Evolutionary conservation across 169 alveolate species (phyloP).

Genomic region (Besnoitia besnoiti): DNA sequence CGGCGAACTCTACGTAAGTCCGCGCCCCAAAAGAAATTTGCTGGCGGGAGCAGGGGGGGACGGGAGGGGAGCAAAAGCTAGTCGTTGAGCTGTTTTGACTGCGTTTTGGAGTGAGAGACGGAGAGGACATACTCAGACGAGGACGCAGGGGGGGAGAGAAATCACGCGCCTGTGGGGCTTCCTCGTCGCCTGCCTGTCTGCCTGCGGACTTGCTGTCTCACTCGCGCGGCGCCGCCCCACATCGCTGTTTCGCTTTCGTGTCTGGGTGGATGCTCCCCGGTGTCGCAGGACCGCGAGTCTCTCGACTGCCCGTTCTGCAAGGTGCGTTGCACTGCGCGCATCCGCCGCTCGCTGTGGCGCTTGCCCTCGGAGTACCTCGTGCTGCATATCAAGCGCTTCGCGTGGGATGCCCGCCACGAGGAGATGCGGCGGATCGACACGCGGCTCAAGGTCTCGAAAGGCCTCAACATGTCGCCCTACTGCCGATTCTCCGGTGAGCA

Average conservation of each 20-base stretch:
- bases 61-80: not conserved
- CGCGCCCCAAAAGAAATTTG: not conserved
- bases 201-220: no score
- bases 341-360: conserved; percentile 40
- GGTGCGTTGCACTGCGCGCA: not conserved
- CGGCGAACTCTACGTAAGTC: not conserved
- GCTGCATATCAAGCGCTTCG: conserved; percentile 51
- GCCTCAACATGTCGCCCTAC: conserved; percentile 37
- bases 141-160: not conserved
- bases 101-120: not conserved
- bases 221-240: no score
- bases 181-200: no score
- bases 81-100: no score
- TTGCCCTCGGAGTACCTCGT: conserved; percentile 54
- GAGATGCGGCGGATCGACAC: conserved; percentile 1
- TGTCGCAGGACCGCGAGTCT: conserved; percentile 6
- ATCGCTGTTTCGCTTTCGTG: no score
- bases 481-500: conserved; percentile 53
- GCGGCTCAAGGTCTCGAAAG: conserved; percentile 6
- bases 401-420: conserved; percentile 25
- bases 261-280: no score
- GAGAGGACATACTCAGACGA: not conserved
- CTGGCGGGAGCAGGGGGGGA: not conserved
- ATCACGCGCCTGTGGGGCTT: not conserved
- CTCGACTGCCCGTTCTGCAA: conserved; percentile 56